Evolutionary conservation across 1,284 basidiomycete species (phyloP), one percentile per base, ranked within the genome.

Genomic region (Volvariella volvacea): DNA sequence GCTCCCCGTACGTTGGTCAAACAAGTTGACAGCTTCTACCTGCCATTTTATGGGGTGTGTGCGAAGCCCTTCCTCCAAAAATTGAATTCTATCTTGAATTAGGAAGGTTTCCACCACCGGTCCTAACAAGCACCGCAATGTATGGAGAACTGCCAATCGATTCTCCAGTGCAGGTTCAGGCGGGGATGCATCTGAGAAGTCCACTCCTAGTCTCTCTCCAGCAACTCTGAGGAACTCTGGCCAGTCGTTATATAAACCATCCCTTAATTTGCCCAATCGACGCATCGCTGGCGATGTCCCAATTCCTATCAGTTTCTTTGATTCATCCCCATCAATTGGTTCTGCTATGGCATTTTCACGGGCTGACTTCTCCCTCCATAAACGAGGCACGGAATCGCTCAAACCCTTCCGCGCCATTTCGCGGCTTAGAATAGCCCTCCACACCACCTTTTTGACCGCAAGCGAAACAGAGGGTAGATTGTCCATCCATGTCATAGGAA

Each of bases 1-100:
- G 56, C 82, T 84, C 30, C 80, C 82, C 8, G 69, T 71, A 3
- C 64, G 64, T 57, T 85, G 83, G 52, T 84, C 78, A 49, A 86
- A 86, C 33, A 86, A 54, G 55, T 82, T 83, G 1, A 84, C 65
- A 7, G 76, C 52, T 20, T 70, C 62, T n/a, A 74, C 68, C n/a
- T 15, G 4, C 34, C 34, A 36, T 8, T 55, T 52, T 22, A 32
- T 22, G 9, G 17, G n/a, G 43, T 19, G 15, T 31, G 28, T 20
- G 39, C 39, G 45, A 39, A 78, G 54, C 46, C 60, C 59, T 30
- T 69, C 56, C 37, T 50, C 52, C 43, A 77, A 48, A 74, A 75
- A 78, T 28, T 55, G 51, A n/a, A 64, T 47, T 17, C 76, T 64
- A 54, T 79, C 77, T 19, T 64, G 52, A 15, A 78, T 55, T 25